These are phyloP conservation scores for Daldinia sp. DNA, from an alignment of 2,329 filamentous ascomycete species.

Conservation along the genomic window DNA sequence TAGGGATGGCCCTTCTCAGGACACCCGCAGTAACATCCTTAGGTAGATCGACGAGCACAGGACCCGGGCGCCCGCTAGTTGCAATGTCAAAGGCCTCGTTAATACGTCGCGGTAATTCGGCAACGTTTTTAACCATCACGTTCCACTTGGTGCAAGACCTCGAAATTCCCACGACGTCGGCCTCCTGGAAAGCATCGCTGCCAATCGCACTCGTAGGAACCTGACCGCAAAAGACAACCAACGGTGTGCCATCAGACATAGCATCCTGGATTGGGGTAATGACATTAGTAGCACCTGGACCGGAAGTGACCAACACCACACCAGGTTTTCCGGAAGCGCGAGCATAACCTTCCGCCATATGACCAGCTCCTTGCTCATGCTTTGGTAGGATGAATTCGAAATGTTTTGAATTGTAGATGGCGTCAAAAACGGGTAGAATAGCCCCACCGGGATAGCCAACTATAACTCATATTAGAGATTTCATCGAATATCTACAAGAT, in stretches of 20 bases:
- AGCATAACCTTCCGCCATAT: slow-evolving; percentile 98
- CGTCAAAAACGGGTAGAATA: slow-evolving; percentile 97
- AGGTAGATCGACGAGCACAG: slow-evolving; percentile 93
- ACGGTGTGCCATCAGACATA: slow-evolving; percentile 90
- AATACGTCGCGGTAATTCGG: slow-evolving; percentile 90
- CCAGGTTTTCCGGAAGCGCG: slow-evolving; percentile 92
- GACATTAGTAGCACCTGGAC: slow-evolving; percentile 95
- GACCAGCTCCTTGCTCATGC: slow-evolving; percentile 97
- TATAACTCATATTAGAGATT: slow-evolving; percentile 48
- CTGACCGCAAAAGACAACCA: slow-evolving; percentile 96
- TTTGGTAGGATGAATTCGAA: slow-evolving; percentile 95
- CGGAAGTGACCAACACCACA: slow-evolving; percentile 95
- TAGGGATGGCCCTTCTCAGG: slow-evolving; percentile 84
- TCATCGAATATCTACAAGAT: background rate
- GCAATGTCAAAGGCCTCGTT: slow-evolving; percentile 99
- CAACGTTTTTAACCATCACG: slow-evolving; percentile 95
- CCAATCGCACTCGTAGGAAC: slow-evolving; percentile 90
- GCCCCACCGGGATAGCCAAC: slow-evolving; percentile 93
- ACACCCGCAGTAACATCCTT: slow-evolving; percentile 94
- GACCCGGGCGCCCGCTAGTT: slow-evolving; percentile 90
- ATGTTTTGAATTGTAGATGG: slow-evolving; percentile 97
- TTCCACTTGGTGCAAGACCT: slow-evolving; percentile 99
- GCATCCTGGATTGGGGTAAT: slow-evolving; percentile 97
- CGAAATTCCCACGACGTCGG: slow-evolving; percentile 92
- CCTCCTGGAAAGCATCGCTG: slow-evolving; percentile 96